These are phyloP conservation scores for Nitzschia sp. DNA, from an alignment of 108 stramenopile genomes.

Conservation along the genomic window DNA sequence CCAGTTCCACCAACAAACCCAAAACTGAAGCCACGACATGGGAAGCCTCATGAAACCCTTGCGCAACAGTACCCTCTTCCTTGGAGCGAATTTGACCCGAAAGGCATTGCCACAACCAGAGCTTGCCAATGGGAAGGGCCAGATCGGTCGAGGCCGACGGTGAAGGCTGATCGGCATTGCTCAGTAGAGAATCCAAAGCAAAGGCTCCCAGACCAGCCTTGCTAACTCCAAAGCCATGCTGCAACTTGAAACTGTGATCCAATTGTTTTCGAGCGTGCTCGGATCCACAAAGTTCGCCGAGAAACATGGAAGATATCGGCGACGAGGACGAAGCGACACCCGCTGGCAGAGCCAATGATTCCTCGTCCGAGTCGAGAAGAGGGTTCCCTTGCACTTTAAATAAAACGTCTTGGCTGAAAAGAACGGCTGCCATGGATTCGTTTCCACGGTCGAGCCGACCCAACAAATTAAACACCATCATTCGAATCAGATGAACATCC, in stretches of 20 bases:
- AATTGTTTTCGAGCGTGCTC: conserved; percentile 44
- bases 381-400: conserved; percentile 33
- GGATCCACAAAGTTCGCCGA: conserved; percentile 38
- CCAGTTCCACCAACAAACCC: conserved; percentile 49
- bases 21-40: conserved; percentile 47
- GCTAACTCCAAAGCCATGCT: conserved; percentile 44
- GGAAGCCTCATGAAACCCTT: conserved; percentile 33
- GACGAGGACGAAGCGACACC: neutral
- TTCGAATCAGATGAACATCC: conserved; percentile 27
- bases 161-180: conserved; percentile 14
- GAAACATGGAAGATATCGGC: conserved; percentile 39
- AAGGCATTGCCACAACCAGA: conserved; percentile 79
- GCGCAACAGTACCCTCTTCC: conserved; percentile 17
- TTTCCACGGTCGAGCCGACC: conserved; percentile 64
- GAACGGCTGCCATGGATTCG: conserved; percentile 60
- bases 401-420: conserved; percentile 55
- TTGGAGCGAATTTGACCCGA: conserved; percentile 40
- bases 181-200: conserved; percentile 40
- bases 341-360: neutral
- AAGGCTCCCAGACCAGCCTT: conserved; percentile 40
- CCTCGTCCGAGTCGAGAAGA: neutral
- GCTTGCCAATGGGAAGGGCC: conserved; percentile 56
- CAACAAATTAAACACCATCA: conserved; percentile 57
- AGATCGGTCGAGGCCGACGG: conserved; percentile 6
- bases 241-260: conserved; percentile 65